phyloP scores from a whole-genome alignment of 73 alveolate species.

The Paraurostyla sp. region DNA sequence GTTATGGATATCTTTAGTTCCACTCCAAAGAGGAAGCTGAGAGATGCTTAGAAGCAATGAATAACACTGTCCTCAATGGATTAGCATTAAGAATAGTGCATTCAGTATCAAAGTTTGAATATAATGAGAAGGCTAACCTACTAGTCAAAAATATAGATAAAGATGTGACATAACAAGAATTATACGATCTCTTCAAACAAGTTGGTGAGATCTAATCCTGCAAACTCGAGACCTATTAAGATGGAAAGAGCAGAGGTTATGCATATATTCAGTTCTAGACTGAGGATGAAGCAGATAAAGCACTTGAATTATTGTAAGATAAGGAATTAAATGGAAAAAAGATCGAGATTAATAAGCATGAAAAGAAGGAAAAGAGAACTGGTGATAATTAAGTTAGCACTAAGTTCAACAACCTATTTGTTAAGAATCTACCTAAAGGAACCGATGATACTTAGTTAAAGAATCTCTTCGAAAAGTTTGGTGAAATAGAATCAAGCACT shows the following conservation, averaged over 20 bases:
- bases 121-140: conserved; percentile 35
- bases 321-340: conserved; percentile 41
- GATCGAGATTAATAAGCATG: conserved; percentile 44
- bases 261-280: conserved; percentile 88
- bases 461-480: conserved; percentile 81
- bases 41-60: conserved; percentile 75
- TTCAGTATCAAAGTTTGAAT: conserved; percentile 34
- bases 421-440: conserved; percentile 50
- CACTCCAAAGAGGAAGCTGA: conserved; percentile 79
- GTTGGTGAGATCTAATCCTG: conserved; percentile 88
- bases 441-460: conserved; percentile 78
- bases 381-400: neutral
- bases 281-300: conserved; percentile 88
- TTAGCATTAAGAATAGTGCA: conserved; percentile 43
- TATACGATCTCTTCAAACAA: conserved; percentile 68
- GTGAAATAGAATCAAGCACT: conserved; percentile 83
- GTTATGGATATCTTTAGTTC: conserved; percentile 85
- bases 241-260: conserved; percentile 87
- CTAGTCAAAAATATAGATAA: conserved; percentile 43
- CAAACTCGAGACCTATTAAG: conserved; percentile 85
- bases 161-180: conserved; percentile 77
- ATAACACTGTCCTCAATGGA: conserved; percentile 52
- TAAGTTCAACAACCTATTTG: conserved; percentile 57
- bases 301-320: conserved; percentile 51
- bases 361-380: conserved; percentile 39